A percentile compares a stretch with the other conserved stretches of the same genome.
These are phyloP conservation scores for Chlamydomonas incerta DNA, from an alignment of 139 green algal genomes.

Conservation along the genomic window DNA sequence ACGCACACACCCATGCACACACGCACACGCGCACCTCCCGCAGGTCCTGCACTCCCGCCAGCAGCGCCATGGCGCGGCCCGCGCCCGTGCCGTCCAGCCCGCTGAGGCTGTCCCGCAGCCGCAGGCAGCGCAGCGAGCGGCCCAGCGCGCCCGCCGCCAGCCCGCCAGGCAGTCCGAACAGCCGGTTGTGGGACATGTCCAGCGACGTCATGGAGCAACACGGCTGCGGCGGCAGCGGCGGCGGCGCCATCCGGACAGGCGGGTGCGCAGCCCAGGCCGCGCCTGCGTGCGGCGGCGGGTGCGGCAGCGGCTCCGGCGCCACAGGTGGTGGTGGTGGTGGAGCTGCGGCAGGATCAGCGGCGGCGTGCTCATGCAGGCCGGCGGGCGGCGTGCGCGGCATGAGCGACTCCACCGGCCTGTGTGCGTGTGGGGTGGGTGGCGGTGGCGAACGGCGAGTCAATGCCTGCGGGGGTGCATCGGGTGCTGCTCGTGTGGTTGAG, in stretches of 20 bases:
- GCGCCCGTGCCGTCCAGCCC: background rate
- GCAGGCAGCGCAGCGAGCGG: background rate
- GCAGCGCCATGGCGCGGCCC: background rate
- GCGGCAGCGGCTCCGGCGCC: too few species aligned
- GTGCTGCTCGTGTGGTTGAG: too few species aligned
- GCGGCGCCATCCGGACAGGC: background rate
- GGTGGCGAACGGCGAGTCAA: too few species aligned
- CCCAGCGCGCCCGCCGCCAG: background rate
- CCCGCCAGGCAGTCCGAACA: background rate
- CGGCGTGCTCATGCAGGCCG: too few species aligned
- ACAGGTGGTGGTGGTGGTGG: too few species aligned
- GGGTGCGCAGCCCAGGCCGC: background rate
- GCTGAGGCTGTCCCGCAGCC: slow-evolving; percentile 8
- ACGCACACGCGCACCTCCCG: slow-evolving; percentile 19
- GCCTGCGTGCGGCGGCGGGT: background rate
- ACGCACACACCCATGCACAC: too few species aligned
- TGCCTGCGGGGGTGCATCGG: too few species aligned
- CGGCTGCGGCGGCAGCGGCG: background rate
- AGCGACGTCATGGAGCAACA: background rate
- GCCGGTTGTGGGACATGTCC: slow-evolving; percentile 26
- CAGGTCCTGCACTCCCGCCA: background rate
- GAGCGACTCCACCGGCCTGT: background rate
- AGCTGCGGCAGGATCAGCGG: too few species aligned
- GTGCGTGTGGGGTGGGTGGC: too few species aligned
- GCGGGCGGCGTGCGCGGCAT: background rate